Conservation (phyloP, 306 rosid species). For the Argentina anserina region DNA sequence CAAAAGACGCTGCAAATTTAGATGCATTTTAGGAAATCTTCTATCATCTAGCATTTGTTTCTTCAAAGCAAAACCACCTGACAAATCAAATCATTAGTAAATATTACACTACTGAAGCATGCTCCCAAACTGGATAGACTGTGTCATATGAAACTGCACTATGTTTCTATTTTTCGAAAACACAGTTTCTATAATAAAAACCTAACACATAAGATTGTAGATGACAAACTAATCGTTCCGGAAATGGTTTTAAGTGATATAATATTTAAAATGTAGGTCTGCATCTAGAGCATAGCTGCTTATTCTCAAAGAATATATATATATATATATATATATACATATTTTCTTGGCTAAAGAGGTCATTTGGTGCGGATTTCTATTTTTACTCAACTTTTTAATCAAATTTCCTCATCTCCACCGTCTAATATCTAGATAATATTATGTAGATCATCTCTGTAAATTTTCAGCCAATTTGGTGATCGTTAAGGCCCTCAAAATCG, state of each 20-base stretch:
- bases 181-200: not conserved
- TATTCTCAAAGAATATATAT: not conserved
- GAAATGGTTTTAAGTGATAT: not conserved
- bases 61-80: slow-evolving; percentile 82
- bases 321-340: no score
- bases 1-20: slow-evolving; percentile 86
- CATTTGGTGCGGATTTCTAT: no score
- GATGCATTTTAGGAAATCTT: slow-evolving; percentile 93
- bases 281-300: not conserved
- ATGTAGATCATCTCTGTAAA: no score
- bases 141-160: not conserved
- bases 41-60: slow-evolving; percentile 97
- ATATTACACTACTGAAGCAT: slow-evolving; percentile 11
- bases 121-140: not conserved
- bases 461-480: no score
- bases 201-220: no score
- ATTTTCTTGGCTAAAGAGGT: no score
- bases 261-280: not conserved
- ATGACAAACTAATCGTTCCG: no score
- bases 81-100: slow-evolving; percentile 22
- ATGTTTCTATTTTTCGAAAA: not conserved
- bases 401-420: no score
- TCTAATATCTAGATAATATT: no score
- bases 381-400: no score
- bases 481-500: no score